Evolutionary conservation across 192 early-diverging fungal species (phyloP).

Genomic region (Coemansia sp.): DNA sequence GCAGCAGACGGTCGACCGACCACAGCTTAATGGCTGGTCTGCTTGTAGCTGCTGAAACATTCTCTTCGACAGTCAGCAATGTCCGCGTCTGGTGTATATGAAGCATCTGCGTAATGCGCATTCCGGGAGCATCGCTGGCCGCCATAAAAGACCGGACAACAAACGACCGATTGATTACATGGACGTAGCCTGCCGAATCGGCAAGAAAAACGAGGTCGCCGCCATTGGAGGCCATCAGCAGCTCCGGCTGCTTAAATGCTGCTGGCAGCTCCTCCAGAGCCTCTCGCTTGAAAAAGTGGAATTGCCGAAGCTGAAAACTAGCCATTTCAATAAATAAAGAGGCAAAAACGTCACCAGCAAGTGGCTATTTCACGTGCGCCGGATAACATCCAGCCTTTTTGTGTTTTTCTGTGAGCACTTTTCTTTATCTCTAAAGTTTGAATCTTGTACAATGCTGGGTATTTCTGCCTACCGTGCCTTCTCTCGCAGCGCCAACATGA

Average conservation of each 20-base stretch:
- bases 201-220: slow-evolving; percentile 49
- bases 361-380: background rate
- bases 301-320: slow-evolving; percentile 51
- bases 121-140: slow-evolving; percentile 54
- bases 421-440: background rate
- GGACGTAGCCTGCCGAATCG: slow-evolving; percentile 50
- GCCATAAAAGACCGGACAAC: slow-evolving; percentile 62
- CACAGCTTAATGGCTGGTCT: slow-evolving; percentile 46
- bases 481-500: background rate
- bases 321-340: slow-evolving; percentile 31
- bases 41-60: slow-evolving; percentile 22
- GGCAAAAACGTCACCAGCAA: background rate
- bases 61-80: slow-evolving; percentile 67
- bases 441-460: slow-evolving; percentile 9
- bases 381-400: background rate
- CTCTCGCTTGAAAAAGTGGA: slow-evolving; percentile 55
- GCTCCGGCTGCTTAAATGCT: slow-evolving; percentile 42
- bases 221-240: slow-evolving; percentile 42
- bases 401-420: background rate
- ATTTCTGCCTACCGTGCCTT: background rate
- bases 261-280: slow-evolving; percentile 37
- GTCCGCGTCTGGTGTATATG: slow-evolving; percentile 76
- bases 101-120: slow-evolving; percentile 78
- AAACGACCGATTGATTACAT: slow-evolving; percentile 65
- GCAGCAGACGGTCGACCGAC: slow-evolving; percentile 41